Evolutionary conservation across 768 basidiomycete genomes (phyloP).

Genomic region (Lactifluus echinatus): DNA sequence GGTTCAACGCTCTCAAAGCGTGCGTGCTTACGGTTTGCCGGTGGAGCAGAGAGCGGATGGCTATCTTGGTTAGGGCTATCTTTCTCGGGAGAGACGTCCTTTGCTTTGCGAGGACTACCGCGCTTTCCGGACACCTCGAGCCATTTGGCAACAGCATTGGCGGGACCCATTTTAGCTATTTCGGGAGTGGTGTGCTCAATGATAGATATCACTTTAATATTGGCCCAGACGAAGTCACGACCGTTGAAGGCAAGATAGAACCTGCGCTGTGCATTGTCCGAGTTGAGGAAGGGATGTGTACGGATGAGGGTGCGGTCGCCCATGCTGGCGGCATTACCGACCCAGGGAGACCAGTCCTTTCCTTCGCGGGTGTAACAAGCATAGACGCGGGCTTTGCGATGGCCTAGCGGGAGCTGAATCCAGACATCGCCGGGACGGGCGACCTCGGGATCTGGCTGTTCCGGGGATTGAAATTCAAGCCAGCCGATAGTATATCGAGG

Average conservation of each 20-base stretch:
- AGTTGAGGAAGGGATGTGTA: conserved; percentile 10
- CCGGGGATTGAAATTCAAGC: conserved; percentile 14
- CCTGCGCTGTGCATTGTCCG: conserved; percentile 13
- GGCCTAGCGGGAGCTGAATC: conserved; percentile 14
- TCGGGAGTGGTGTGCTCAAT: neutral
- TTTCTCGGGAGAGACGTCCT: neutral
- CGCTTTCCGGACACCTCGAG: conserved; percentile 4
- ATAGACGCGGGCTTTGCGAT: conserved; percentile 16
- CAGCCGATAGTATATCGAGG: conserved; percentile 13
- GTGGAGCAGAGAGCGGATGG: neutral
- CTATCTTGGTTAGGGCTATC: neutral
- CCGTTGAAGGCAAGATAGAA: conserved; percentile 15
- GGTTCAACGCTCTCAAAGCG: neutral
- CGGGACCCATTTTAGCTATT: conserved; percentile 1
- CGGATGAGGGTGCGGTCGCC: neutral
- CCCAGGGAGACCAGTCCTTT: conserved; percentile 13
- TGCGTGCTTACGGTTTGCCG: neutral
- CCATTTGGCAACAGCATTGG: conserved; percentile 14
- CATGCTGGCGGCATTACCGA: neutral
- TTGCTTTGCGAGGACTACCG: neutral
- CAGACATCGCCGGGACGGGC: conserved; percentile 15
- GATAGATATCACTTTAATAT: conserved; percentile 8
- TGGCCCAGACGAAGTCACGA: conserved; percentile 6
- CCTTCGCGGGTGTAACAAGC: conserved; percentile 9
- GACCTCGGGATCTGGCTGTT: conserved; percentile 12